phyloP scores from a whole-genome alignment of 352 stramenopile species.

The Globisporangium nodosum region DNA sequence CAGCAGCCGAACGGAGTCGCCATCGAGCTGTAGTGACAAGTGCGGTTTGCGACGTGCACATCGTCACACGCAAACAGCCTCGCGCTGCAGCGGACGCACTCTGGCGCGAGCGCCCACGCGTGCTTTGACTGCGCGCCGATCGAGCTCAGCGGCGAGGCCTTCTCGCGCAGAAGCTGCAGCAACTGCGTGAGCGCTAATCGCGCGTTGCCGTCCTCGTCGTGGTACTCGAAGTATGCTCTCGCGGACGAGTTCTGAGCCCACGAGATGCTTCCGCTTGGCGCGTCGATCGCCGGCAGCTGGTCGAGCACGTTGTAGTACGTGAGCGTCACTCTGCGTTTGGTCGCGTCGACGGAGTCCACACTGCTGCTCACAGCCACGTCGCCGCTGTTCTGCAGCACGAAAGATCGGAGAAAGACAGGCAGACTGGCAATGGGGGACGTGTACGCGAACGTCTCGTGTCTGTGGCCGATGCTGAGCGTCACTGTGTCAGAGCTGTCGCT shows the following conservation, averaged over 20 bases:
- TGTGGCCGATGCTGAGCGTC: slow-evolving; percentile 1
- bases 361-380: slow-evolving; percentile 12
- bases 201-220: not conserved
- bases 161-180: slow-evolving; percentile 3
- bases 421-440: slow-evolving; percentile 6
- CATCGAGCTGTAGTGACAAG: slow-evolving; percentile 14
- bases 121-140: slow-evolving; percentile 5
- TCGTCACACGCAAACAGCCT: slow-evolving; percentile 8
- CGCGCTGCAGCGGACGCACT: slow-evolving; percentile 15
- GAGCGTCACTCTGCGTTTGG: slow-evolving; percentile 6
- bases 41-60: slow-evolving; percentile 3
- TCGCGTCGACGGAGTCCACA: not conserved
- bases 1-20: slow-evolving; percentile 10
- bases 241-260: slow-evolving; percentile 4
- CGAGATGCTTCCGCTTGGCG: not conserved
- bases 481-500: not conserved
- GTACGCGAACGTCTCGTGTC: slow-evolving; percentile 4
- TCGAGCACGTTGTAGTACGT: slow-evolving; percentile 9
- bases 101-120: slow-evolving; percentile 9
- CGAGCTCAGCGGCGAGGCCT: slow-evolving; percentile 3
- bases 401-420: slow-evolving; percentile 15
- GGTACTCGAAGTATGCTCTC: slow-evolving; percentile 12
- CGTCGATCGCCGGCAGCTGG: slow-evolving; percentile 5
- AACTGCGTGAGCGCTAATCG: not conserved
- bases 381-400: slow-evolving; percentile 18